phyloP scores from a whole-genome alignment of 2,329 filamentous ascomycete genomes.

The Colletotrichum caudatum region DNA sequence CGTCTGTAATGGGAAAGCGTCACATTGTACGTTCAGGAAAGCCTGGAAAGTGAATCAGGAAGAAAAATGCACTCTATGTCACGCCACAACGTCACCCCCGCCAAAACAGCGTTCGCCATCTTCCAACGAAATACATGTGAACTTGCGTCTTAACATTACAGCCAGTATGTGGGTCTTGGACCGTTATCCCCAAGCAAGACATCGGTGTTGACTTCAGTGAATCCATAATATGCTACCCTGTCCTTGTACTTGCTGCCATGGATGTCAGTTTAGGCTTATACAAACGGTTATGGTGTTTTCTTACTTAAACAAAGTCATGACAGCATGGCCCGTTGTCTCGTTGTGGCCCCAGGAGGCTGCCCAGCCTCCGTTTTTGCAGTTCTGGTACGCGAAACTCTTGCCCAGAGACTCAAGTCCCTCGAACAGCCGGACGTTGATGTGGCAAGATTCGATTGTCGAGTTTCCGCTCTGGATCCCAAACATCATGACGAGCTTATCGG shows the following conservation, averaged over 20 bases:
- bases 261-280: not conserved
- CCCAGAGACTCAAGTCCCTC: constrained; percentile 39
- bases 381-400: constrained; percentile 45
- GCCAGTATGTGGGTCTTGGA: not conserved
- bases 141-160: not conserved
- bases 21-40: too few species aligned
- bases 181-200: constrained; percentile 24
- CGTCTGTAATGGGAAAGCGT: too few species aligned
- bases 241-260: constrained; percentile 12
- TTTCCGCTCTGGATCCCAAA: constrained; percentile 12
- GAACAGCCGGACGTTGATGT: constrained; percentile 28
- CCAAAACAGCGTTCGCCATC: too few species aligned
- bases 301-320: constrained; percentile 50
- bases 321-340: constrained; percentile 45
- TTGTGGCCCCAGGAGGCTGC: constrained; percentile 51
- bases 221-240: constrained; percentile 34
- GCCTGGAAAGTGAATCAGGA: too few species aligned
- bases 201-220: constrained; percentile 32
- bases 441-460: constrained; percentile 41
- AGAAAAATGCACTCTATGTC: too few species aligned
- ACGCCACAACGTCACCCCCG: too few species aligned
- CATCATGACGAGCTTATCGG: not conserved
- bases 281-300: not conserved
- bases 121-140: too few species aligned
- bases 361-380: constrained; percentile 47